These are phyloP conservation scores for Eremothecium sinecaudum DNA, from an alignment of 1,139 yeast species.

Conservation along the genomic window DNA sequence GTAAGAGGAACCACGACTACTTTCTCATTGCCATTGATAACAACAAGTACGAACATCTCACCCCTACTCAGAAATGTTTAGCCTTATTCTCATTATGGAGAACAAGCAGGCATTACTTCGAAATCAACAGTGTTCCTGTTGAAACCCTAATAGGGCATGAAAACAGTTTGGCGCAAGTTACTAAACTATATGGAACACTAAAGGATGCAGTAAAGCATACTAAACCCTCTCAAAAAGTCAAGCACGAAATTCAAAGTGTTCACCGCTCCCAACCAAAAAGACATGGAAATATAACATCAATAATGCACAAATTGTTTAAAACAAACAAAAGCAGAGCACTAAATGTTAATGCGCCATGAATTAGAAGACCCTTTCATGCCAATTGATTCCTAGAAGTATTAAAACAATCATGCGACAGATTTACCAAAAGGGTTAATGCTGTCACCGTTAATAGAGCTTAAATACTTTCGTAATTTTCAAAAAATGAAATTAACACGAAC, in stretches of 20 bases:
- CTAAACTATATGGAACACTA: conserved; percentile 1
- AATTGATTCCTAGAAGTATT: too few relatives aligned
- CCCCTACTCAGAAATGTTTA: conserved; percentile 3
- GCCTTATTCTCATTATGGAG: conserved; percentile 3
- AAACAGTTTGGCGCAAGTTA: conserved; percentile 3
- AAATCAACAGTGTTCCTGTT: conserved; percentile 4
- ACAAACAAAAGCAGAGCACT: too few relatives aligned
- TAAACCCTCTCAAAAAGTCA: not conserved
- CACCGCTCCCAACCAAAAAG: not conserved
- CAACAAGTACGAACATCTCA: not conserved
- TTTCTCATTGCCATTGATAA: conserved; percentile 4
- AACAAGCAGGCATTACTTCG: conserved; percentile 3
- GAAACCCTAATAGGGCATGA: conserved; percentile 5
- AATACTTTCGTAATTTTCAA: conserved; percentile 1
- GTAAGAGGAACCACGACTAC: conserved; percentile 3
- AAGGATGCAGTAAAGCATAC: conserved; percentile 1
- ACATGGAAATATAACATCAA: not conserved
- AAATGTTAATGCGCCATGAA: too few relatives aligned
- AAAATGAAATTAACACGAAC: too few relatives aligned
- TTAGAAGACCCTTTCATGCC: too few relatives aligned
- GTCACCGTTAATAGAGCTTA: too few relatives aligned
- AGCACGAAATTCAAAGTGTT: not conserved
- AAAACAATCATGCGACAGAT: too few relatives aligned
- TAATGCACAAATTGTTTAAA: conserved; percentile 2
- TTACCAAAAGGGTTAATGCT: too few relatives aligned